These are phyloP conservation scores for Neurospora crassa DNA, from an alignment of 2,329 filamentous ascomycete genomes.

Conservation along the genomic window DNA sequence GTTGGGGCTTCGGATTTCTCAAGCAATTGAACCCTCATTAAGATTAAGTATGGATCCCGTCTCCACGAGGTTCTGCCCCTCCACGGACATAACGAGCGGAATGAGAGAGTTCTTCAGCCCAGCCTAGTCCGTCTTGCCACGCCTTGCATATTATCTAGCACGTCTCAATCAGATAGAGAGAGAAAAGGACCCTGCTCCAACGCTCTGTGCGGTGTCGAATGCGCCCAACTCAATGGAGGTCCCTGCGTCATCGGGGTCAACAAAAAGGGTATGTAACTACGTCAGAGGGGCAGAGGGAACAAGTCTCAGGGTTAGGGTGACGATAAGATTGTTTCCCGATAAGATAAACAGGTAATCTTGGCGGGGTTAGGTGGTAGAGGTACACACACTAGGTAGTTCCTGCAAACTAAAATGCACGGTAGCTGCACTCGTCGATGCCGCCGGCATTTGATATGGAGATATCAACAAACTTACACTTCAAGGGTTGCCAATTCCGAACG, in stretches of 20 bases:
- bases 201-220: not conserved
- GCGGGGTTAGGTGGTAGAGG: not conserved
- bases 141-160: not conserved
- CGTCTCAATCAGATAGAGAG: not conserved
- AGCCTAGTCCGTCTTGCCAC: not conserved
- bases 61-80: not conserved
- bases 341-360: not conserved
- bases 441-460: not conserved
- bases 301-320: not conserved
- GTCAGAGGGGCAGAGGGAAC: not conserved
- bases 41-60: not conserved
- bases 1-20: not conserved
- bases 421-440: not conserved
- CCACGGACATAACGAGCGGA: not conserved
- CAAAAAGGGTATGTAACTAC: not conserved
- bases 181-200: not conserved
- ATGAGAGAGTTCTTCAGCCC: not conserved
- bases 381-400: too few species aligned
- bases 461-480: not conserved
- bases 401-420: too few species aligned
- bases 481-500: not conserved
- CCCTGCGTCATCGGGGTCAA: not conserved
- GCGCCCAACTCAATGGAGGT: not conserved
- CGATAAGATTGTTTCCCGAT: not conserved
- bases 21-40: not conserved